Percentiles rank a stretch among this genome's conserved stretches.
Conservation (phyloP, 805 yeast genomes). For the Candida silvicultrix region DNA sequence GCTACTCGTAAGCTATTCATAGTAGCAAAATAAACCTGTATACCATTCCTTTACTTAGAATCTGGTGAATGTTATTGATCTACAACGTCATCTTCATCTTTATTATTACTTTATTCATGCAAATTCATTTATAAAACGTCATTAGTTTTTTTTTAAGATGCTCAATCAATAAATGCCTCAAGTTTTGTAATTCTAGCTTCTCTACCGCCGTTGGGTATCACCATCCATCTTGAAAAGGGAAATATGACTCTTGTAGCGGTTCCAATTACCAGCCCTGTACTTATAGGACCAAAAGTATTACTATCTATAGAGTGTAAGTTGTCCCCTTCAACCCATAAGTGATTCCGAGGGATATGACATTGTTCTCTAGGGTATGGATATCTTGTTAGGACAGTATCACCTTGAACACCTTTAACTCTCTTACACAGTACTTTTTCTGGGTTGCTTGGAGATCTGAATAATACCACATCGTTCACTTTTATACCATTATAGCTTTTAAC, state of each 20-base stretch:
- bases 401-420: slow-evolving; percentile 69
- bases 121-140: too few relatives aligned
- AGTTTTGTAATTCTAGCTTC: slow-evolving; percentile 32
- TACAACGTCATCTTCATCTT: too few relatives aligned
- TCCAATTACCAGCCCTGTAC: slow-evolving; percentile 75
- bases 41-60: too few relatives aligned
- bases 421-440: slow-evolving; percentile 75
- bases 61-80: too few relatives aligned
- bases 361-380: slow-evolving; percentile 59
- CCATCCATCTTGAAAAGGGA: slow-evolving; percentile 58
- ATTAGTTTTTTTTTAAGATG: too few relatives aligned
- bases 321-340: slow-evolving; percentile 95
- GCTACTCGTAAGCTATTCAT: too few relatives aligned
- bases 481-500: slow-evolving; percentile 40
- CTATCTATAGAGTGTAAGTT: slow-evolving; percentile 80
- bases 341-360: slow-evolving; percentile 67
- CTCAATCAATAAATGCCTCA: neutral
- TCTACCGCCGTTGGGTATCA: slow-evolving; percentile 45
- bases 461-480: slow-evolving; percentile 62
- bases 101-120: too few relatives aligned
- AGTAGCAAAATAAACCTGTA: too few relatives aligned
- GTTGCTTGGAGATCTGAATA: slow-evolving; percentile 75
- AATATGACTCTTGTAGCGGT: slow-evolving; percentile 63
- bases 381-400: slow-evolving; percentile 60
- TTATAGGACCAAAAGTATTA: slow-evolving; percentile 83